Percentiles rank a stretch among this genome's conserved stretches.
phyloP scores from a whole-genome alignment of 345 rosid species.

The Capsella bursapastoris region DNA sequence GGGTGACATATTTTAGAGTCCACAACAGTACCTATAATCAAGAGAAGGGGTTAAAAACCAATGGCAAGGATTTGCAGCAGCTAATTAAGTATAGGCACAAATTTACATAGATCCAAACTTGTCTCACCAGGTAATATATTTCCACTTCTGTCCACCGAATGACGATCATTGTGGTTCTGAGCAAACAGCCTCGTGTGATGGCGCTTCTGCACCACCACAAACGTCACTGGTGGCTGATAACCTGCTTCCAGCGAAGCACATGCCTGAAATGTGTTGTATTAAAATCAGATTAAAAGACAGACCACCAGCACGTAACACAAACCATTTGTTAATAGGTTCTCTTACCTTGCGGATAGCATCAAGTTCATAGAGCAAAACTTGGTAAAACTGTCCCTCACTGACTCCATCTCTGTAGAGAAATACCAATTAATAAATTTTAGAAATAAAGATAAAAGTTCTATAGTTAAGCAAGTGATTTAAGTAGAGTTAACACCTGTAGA shows the following conservation, averaged over 20 bases:
- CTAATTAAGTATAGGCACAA: background rate
- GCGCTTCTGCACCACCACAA: constrained; percentile 99
- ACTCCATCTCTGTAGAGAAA: constrained; percentile 80
- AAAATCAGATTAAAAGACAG: background rate
- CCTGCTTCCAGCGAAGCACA: constrained; percentile 96
- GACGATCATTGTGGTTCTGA: constrained; percentile 70
- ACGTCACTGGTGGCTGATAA: constrained; percentile 99
- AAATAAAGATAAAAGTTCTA: background rate
- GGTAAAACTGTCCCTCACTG: constrained; percentile 97
- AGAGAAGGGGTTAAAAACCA: background rate
- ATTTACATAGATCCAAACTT: background rate
- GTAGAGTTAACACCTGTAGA: constrained; percentile 66
- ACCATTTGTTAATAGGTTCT: background rate
- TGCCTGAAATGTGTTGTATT: constrained; percentile 55
- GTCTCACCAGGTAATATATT: constrained; percentile 85
- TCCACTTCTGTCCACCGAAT: constrained; percentile 86
- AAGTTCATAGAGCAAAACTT: constrained; percentile 87
- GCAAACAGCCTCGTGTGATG: constrained; percentile 99
- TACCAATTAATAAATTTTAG: background rate
- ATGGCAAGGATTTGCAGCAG: background rate
- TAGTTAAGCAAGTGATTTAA: background rate
- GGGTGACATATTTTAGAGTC: constrained; percentile 99
- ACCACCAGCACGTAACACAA: background rate
- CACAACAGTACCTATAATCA: constrained; percentile 81
- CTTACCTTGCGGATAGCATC: constrained; percentile 96